A percentile compares a stretch with the other conserved stretches of the same genome.
These are phyloP conservation scores for Primulina tabacum DNA, from an alignment of 257 asterid species.

Conservation along the genomic window DNA sequence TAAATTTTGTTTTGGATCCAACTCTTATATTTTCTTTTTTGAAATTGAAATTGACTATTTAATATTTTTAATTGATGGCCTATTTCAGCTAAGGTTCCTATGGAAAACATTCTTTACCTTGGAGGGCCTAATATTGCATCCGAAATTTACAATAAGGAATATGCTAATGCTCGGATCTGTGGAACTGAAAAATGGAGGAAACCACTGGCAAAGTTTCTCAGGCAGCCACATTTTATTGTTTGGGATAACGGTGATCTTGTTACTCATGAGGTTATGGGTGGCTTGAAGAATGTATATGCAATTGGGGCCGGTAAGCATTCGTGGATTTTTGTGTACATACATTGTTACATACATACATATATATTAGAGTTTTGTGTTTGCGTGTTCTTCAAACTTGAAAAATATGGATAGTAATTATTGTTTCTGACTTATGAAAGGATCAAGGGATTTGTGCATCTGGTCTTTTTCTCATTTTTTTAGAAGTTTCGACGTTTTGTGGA, in stretches of 20 bases:
- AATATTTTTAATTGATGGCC: conserved; percentile 24
- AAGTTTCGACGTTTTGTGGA: background rate
- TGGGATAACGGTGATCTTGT: conserved; percentile 91
- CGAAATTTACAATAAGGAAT: conserved; percentile 84
- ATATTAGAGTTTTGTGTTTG: background rate
- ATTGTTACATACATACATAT: background rate
- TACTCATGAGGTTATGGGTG: conserved; percentile 95
- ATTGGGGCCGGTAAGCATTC: conserved; percentile 70
- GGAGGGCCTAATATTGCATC: conserved; percentile 96
- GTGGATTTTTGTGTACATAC: background rate
- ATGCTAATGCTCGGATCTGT: conserved; percentile 87
- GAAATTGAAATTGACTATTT: conserved; percentile 6
- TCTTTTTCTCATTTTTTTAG: background rate
- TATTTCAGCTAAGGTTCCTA: conserved; percentile 64
- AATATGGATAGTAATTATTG: background rate
- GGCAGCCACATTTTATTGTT: conserved; percentile 90
- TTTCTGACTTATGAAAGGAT: background rate
- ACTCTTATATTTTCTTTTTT: conserved; percentile 20
- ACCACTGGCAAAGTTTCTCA: conserved; percentile 73
- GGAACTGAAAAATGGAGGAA: conserved; percentile 92
- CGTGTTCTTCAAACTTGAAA: background rate
- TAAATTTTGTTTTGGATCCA: background rate
- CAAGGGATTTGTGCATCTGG: background rate
- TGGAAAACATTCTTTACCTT: conserved; percentile 81
- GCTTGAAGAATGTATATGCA: conserved; percentile 82